These are phyloP conservation scores for Sarocladium kiliense DNA, from an alignment of 2,329 filamentous ascomycete species.

Conservation along the genomic window DNA sequence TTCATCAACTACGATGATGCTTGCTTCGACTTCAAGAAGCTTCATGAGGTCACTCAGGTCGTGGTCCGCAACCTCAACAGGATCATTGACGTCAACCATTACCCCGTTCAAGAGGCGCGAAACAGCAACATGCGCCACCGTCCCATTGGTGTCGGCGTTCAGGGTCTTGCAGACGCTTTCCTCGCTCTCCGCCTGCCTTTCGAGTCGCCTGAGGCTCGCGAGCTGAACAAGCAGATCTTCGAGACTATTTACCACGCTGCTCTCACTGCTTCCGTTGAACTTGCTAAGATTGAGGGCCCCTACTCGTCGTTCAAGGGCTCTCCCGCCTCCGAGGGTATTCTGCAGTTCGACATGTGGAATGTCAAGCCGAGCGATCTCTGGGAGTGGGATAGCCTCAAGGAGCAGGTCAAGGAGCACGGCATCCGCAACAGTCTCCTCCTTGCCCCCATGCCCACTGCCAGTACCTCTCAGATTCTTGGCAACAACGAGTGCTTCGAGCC, in stretches of 20 bases:
- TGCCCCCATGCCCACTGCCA: conserved; percentile 96
- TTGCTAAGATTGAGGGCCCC: conserved; percentile 76
- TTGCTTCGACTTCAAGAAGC: conserved; percentile 90
- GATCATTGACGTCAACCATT: conserved; percentile 98
- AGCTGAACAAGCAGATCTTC: conserved; percentile 97
- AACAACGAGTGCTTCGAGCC: conserved; percentile 99
- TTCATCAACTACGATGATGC: conserved; percentile 84
- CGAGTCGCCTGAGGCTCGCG: conserved; percentile 87
- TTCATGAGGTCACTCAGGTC: conserved; percentile 90
- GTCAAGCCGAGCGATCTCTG: conserved; percentile 90
- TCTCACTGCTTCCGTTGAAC: conserved; percentile 79
- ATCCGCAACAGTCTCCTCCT: conserved; percentile 93
- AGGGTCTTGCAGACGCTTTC: conserved; percentile 97
- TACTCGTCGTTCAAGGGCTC: conserved; percentile 92
- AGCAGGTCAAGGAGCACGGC: conserved; percentile 86
- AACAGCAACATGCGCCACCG: conserved; percentile 98
- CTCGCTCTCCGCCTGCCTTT: conserved; percentile 94
- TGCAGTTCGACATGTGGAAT: conserved; percentile 99
- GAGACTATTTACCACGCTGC: conserved; percentile 99
- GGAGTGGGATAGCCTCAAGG: conserved; percentile 90
- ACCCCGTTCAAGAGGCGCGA: conserved; percentile 88
- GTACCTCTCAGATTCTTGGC: conserved; percentile 94
- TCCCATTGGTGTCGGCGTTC: conserved; percentile 93
- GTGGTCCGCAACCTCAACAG: conserved; percentile 95
- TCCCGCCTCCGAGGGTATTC: conserved; percentile 88